These are phyloP conservation scores for Solanum verrucosum DNA, from an alignment of 257 asterid species.

Conservation along the genomic window DNA sequence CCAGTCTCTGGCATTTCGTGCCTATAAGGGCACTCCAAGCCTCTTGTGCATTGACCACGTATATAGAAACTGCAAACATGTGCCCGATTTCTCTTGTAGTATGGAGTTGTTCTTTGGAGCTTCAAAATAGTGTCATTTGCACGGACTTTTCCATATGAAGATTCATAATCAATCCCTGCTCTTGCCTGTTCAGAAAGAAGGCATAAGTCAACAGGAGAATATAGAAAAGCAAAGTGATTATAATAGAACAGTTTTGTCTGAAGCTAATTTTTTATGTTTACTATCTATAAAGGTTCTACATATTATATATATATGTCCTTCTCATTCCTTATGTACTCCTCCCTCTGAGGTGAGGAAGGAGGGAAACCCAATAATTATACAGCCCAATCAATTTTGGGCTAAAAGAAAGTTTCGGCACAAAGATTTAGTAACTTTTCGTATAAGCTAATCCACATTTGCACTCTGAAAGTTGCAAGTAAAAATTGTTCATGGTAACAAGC, in stretches of 20 bases:
- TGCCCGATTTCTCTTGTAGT: conserved; percentile 91
- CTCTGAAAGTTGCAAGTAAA: neutral
- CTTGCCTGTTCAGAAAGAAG: conserved; percentile 52
- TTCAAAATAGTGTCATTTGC: conserved; percentile 83
- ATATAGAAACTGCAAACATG: conserved; percentile 95
- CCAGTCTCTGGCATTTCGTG: conserved; percentile 99
- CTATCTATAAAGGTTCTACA: neutral
- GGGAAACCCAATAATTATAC: neutral
- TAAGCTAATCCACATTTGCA: neutral
- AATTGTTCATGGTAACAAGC: neutral
- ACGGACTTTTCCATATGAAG: conserved; percentile 87
- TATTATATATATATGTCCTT: neutral
- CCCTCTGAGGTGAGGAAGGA: neutral
- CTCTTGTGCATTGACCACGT: conserved; percentile 98
- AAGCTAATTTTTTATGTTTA: neutral
- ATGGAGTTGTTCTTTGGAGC: conserved; percentile 94
- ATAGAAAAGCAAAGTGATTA: neutral
- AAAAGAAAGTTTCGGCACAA: neutral
- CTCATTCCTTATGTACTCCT: neutral
- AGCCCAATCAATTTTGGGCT: neutral
- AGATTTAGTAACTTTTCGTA: neutral
- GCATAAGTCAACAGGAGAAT: neutral
- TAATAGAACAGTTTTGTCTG: neutral
- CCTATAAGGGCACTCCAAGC: conserved; percentile 93
- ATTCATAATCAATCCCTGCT: conserved; percentile 96